Conservation (phyloP, 1,284 basidiomycete species). For the Trametes sp. region DNA sequence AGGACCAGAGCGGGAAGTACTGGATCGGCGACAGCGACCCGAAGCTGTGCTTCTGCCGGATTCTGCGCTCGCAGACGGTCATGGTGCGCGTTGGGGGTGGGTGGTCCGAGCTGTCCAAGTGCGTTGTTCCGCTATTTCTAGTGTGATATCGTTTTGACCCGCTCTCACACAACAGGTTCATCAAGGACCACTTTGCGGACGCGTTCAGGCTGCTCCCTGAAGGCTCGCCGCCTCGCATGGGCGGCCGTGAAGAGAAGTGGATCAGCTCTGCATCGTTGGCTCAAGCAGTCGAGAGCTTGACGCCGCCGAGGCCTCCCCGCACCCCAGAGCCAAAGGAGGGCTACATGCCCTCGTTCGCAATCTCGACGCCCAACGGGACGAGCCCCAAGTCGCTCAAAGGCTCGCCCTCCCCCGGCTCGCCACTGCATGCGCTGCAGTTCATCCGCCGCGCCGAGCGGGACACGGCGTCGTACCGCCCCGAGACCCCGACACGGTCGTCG, state of each 20-base stretch:
- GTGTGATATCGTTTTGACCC: background rate
- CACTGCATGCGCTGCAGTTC: constrained; percentile 63
- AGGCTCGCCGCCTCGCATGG: constrained; percentile 57
- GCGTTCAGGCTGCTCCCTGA: constrained; percentile 72
- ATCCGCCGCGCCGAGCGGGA: constrained; percentile 59
- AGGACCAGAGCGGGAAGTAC: constrained; percentile 92
- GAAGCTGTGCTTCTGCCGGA: constrained; percentile 90
- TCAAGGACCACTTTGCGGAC: constrained; percentile 85
- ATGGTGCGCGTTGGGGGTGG: constrained; percentile 96
- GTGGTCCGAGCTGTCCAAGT: constrained; percentile 93
- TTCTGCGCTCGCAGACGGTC: constrained; percentile 90
- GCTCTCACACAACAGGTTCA: constrained; percentile 65
- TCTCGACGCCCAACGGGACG: constrained; percentile 55
- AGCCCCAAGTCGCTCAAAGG: constrained; percentile 55
- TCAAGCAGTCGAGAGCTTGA: constrained; percentile 54
- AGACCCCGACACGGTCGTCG: constrained; percentile 52
- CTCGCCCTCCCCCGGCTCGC: constrained; percentile 57
- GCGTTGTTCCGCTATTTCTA: constrained; percentile 39
- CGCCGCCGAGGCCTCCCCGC: constrained; percentile 56
- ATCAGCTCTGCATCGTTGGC: constrained; percentile 79
- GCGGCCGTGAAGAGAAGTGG: constrained; percentile 75
- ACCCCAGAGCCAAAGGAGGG: constrained; percentile 73
- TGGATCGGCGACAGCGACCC: constrained; percentile 93
- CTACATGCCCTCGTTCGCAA: constrained; percentile 54
- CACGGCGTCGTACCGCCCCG: constrained; percentile 46